Evolutionary conservation across 768 basidiomycete species (phyloP).

Genomic region (Floccularia luteovirens): DNA sequence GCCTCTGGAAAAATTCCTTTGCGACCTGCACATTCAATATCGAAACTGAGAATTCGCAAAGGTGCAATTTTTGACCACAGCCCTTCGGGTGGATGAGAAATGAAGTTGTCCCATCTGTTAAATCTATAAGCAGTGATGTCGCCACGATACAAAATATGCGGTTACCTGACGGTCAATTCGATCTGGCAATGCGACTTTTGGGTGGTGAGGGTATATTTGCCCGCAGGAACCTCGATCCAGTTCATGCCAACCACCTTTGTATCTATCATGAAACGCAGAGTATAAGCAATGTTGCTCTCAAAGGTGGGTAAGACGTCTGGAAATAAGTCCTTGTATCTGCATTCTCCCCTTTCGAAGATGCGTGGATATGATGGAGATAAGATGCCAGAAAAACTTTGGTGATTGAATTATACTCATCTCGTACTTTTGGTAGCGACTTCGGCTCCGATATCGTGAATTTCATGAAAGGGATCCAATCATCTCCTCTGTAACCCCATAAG

Average conservation of each 20-base stretch:
- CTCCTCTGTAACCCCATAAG: constrained; percentile 86
- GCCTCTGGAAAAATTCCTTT: constrained; percentile 98
- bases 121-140: neutral
- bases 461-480: constrained; percentile 73
- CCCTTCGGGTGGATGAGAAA: constrained; percentile 88
- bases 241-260: constrained; percentile 98
- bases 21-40: constrained; percentile 98
- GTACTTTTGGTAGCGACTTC: constrained; percentile 73
- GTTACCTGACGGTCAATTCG: constrained; percentile 73
- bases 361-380: constrained; percentile 28
- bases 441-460: constrained; percentile 75
- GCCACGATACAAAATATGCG: constrained; percentile 1
- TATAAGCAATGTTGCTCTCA: constrained; percentile 92
- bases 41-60: constrained; percentile 90
- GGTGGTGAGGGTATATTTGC: constrained; percentile 63
- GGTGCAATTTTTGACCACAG: constrained; percentile 92
- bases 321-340: constrained; percentile 56
- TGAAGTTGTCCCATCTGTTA: constrained; percentile 72
- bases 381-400: constrained; percentile 1
- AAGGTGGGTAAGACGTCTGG: constrained; percentile 56
- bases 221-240: constrained; percentile 91
- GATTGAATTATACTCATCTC: constrained; percentile 61
- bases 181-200: constrained; percentile 80
- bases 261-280: constrained; percentile 96
- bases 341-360: constrained; percentile 69